These are phyloP conservation scores for Sporisorium exsertum DNA, from an alignment of 1,284 basidiomycete genomes.

Conservation along the genomic window DNA sequence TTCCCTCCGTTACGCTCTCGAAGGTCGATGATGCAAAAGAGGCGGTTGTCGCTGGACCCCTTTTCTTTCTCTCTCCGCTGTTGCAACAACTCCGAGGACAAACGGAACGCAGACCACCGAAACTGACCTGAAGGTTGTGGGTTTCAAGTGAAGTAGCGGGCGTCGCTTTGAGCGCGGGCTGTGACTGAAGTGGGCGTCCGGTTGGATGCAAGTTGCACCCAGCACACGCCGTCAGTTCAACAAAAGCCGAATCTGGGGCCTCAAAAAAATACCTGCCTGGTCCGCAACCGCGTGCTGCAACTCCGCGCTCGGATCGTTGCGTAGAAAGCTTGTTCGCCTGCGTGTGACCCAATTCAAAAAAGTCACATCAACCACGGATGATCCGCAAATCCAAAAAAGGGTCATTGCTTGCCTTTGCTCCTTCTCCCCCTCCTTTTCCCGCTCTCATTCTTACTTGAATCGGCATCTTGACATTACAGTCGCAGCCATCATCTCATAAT, in stretches of 20 bases:
- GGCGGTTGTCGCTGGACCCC: constrained; percentile 1
- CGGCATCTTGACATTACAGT: background rate
- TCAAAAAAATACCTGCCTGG: background rate
- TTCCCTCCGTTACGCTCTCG: background rate
- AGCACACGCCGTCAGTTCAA: background rate
- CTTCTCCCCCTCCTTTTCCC: background rate
- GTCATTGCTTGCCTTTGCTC: background rate
- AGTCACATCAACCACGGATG: constrained; percentile 4
- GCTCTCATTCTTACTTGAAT: background rate
- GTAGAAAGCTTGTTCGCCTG: background rate
- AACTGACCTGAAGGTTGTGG: background rate
- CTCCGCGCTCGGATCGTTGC: constrained; percentile 1
- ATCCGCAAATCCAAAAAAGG: background rate
- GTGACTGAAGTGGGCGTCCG: background rate
- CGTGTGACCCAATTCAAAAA: background rate
- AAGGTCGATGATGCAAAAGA: background rate
- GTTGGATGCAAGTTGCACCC: background rate
- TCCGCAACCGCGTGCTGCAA: background rate
- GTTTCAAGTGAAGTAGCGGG: background rate
- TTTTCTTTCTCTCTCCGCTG: background rate
- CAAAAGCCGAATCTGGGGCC: background rate
- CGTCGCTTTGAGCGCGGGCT: background rate
- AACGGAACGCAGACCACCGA: background rate
- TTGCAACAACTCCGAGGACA: background rate
- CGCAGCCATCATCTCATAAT: background rate